Percentiles rank a stretch among this genome's conserved stretches.
phyloP scores from a whole-genome alignment of 169 alveolate genomes.

The Plasmodium relictum region DNA sequence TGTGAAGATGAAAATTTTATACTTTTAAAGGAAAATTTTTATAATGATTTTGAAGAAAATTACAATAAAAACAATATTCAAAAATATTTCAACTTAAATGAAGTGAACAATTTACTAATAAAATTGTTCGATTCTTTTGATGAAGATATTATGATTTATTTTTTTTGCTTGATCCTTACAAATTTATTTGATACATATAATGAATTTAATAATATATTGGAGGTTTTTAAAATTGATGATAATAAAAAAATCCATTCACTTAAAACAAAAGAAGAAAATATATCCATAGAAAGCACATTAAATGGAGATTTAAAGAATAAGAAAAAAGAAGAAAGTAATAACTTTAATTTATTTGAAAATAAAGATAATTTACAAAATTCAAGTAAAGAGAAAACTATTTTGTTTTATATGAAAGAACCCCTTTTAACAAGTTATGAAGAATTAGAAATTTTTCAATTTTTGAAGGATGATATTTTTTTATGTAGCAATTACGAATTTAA shows the following conservation, averaged over 20 bases:
- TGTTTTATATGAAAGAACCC: slow-evolving; percentile 59
- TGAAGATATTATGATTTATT: slow-evolving; percentile 54
- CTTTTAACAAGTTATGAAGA: slow-evolving; percentile 36
- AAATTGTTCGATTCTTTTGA: slow-evolving; percentile 27
- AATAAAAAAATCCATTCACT: not conserved
- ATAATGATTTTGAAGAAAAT: not conserved
- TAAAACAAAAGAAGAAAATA: not conserved
- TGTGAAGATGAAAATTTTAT: slow-evolving; percentile 27
- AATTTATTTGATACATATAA: slow-evolving; percentile 23
- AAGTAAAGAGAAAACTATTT: slow-evolving; percentile 6
- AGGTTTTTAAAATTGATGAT: slow-evolving; percentile 30
- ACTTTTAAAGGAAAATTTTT: slow-evolving; percentile 23
- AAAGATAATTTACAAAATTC: not conserved
- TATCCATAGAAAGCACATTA: not conserved
- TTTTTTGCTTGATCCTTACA: slow-evolving; percentile 31
- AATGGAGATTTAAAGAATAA: not conserved
- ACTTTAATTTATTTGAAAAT: not conserved
- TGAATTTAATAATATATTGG: slow-evolving; percentile 27
- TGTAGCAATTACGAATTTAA: slow-evolving; percentile 39
- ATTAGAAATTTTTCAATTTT: slow-evolving; percentile 51
- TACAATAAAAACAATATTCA: not conserved
- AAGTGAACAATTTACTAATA: slow-evolving; percentile 17
- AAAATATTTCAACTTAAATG: not conserved
- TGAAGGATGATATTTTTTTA: slow-evolving; percentile 68
- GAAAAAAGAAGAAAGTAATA: slow-evolving; percentile 10